Evolutionary conservation across 345 rosid species (phyloP), one percentile per base, ranked within the genome.

Genomic region (Eucalyptus tenuipes): DNA sequence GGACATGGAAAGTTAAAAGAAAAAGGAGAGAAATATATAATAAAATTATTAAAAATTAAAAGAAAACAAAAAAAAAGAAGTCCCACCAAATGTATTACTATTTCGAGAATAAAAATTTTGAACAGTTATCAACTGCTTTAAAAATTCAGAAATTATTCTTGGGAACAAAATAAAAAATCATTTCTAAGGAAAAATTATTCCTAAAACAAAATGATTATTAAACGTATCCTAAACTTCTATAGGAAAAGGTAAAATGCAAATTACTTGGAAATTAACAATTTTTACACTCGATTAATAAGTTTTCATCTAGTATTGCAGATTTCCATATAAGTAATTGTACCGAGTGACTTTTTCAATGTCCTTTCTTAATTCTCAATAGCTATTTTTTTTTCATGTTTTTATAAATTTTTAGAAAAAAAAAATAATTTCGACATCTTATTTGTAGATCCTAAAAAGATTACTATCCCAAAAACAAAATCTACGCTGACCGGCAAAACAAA

Each of bases 1-100:
- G 20, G 55, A 52, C 55, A 52, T 17, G 20, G 55, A 20, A 18
- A 52, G 8, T 52, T 3, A 18, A 52, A 52, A 52, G 22, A 3
- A 4, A 48, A 13, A 16, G 1, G 0, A 49, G 0, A 49, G 3
- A 49, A 0, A 7, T 7, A 50, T 7, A 52, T 52, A 52, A 52
- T 52, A 7, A 7, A 52, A 0, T 52, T 52, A 52, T 52, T 52
- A 52, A 7, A 52, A 52, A 7, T 7, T 50, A 50, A 17, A 50
- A 50, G 9, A 50, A 50, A 50, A 50, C 22, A 50, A 49, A 50
- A 50, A 42, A 40, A 40, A 17, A 18, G 17, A 52, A 7, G 10
- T 52, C 10, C 25, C 57, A 52, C 10, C 10, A 52, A 52, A 52
- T 52, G 1, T 52, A 52, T 20, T 52, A 52, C 10, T 18, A 3